Base-by-base conservation (phyloP, 1,284 basidiomycete species). In the Ustilago xerochloae region DNA sequence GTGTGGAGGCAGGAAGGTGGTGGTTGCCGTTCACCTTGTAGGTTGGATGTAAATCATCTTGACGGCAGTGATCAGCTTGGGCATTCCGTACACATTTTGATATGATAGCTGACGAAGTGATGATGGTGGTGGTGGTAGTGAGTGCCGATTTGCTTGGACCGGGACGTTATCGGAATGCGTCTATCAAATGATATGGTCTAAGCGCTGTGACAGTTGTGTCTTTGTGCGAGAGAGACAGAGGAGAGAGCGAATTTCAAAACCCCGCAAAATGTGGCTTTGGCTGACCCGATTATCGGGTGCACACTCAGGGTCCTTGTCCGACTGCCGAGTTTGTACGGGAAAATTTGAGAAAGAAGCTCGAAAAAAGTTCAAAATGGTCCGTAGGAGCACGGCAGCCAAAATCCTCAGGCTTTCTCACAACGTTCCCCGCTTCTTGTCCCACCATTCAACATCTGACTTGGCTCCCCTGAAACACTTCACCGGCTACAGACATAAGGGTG, bases 251-350 rank as follows among this genome's bases (percentile, higher is more conserved):
- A 29, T 30, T 30, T 41, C 20, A 50, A n/a, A n/a, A 50, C 39
- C 56, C 47, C 52, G 56, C 63, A 60, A 43, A 38, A 20, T 32
- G 29, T 16, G 36, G 18, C 43, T 33, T 29, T 22, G 6, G 15
- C 12, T 38, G 15, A 15, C 65, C 60, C 66, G 60, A 68, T 63
- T 12, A 68, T 69, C 60, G 65, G 59, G 65, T 33, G 9, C 13
- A 13, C 22, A 33, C 15, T 43, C 5, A 45, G 33, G 32, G 41
- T 29, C 32, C 18, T 16, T 16, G 6, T 18, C 66, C 66, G 66
- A 69, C 33, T 63, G 52, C 66, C 66, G 66, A 58, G 36, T 12
- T 61, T 55, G 28, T 24, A 41, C 20, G 22, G 5, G 24, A 43
- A 43, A 43, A 43, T 12, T 10, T 10, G 32, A 4, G 15, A n/a